Evolutionary conservation across 225 moss, liverwort and hornwort species (phyloP).

Genomic region (Pseudisothecium myosuroides): DNA sequence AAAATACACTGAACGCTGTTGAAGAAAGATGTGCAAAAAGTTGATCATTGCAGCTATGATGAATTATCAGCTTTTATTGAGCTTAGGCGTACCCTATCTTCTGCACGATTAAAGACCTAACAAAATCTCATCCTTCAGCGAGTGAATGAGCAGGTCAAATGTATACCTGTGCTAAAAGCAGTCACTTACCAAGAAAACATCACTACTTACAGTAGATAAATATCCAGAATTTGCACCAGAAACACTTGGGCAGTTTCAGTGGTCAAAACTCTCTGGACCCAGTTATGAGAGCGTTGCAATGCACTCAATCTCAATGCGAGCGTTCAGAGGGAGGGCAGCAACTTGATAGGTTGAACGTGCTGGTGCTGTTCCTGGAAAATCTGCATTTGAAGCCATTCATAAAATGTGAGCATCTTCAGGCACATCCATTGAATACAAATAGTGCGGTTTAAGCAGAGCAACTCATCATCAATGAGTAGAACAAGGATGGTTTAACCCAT

Average conservation of each 20-base stretch:
- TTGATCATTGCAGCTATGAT: background rate
- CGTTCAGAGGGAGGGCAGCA: slow-evolving; percentile 92
- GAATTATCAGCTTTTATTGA: background rate
- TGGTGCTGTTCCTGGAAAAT: slow-evolving; percentile 72
- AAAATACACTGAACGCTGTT: background rate
- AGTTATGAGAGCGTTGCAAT: slow-evolving; percentile 51
- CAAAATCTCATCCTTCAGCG: background rate
- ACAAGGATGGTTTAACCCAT: background rate
- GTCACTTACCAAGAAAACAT: background rate
- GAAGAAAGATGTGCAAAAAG: background rate
- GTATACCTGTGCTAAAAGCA: background rate
- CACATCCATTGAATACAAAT: background rate
- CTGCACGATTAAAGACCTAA: background rate
- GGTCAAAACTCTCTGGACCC: background rate
- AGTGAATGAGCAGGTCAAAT: background rate
- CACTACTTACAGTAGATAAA: background rate
- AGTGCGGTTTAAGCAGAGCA: background rate
- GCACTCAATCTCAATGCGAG: slow-evolving; percentile 89
- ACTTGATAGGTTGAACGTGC: slow-evolving; percentile 99
- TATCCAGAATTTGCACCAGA: background rate
- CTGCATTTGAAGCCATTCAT: slow-evolving; percentile 25
- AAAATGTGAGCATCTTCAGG: background rate
- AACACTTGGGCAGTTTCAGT: background rate
- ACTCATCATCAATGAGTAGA: background rate
- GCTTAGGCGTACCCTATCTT: background rate